A percentile compares a stretch with the other conserved stretches of the same genome.
Evolutionary conservation across 371 early-diverging fungal species (phyloP).

Genomic region (Thermomucor indicae-seudaticae): DNA sequence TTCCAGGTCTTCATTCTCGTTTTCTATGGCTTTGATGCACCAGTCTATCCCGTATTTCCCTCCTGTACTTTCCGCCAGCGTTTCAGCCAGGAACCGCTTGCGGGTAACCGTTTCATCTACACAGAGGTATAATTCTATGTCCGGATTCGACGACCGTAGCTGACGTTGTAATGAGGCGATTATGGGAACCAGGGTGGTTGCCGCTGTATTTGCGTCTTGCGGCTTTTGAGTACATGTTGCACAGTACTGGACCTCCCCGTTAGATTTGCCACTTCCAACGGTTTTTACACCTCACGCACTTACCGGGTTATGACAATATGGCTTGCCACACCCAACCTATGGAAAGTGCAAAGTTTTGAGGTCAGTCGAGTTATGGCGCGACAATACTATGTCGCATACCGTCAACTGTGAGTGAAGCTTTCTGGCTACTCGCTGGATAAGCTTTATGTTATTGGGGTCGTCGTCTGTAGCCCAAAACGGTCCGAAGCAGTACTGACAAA

Average conservation of each 20-base stretch:
- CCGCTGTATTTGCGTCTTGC: conserved; percentile 71
- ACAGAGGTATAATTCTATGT: conserved; percentile 56
- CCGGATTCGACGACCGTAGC: conserved; percentile 16
- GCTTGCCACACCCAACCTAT: conserved; percentile 65
- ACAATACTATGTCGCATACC: too few species aligned
- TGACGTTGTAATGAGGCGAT: conserved; percentile 36
- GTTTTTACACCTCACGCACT: background rate
- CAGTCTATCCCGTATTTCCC: conserved; percentile 55
- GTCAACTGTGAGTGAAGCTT: conserved; percentile 76
- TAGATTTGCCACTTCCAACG: background rate
- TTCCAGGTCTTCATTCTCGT: conserved; percentile 49
- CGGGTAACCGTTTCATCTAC: conserved; percentile 59
- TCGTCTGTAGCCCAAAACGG: conserved; percentile 79
- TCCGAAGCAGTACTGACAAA: conserved; percentile 79
- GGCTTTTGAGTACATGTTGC: conserved; percentile 49
- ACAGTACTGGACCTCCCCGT: conserved; percentile 44
- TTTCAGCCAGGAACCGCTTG: conserved; percentile 51
- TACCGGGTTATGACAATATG: conserved; percentile 69
- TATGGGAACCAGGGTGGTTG: conserved; percentile 53
- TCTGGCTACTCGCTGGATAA: conserved; percentile 69
- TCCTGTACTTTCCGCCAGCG: conserved; percentile 28
- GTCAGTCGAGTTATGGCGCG: too few species aligned
- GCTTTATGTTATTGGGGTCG: conserved; percentile 73
- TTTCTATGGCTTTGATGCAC: conserved; percentile 67
- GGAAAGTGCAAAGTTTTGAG: too few species aligned